Evolutionary conservation across 208 protist species (phyloP).

Genomic region (Wallacemonas sp.): DNA sequence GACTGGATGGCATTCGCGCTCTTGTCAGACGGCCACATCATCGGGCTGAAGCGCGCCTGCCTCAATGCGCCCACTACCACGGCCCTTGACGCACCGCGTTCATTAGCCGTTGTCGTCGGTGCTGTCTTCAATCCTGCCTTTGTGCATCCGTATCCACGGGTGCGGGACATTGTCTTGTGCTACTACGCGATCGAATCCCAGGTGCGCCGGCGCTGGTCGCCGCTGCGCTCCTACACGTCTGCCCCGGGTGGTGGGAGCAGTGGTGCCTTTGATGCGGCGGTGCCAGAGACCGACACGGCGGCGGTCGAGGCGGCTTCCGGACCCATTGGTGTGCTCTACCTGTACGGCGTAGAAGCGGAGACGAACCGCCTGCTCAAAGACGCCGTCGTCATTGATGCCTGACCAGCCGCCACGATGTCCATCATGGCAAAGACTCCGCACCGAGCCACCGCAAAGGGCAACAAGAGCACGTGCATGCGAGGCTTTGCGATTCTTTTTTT

Average conservation of each 20-base stretch:
- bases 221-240: not conserved
- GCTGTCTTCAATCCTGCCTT: constrained; percentile 3
- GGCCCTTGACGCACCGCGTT: too few species aligned
- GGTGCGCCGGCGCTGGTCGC: not conserved
- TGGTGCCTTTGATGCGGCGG: not conserved
- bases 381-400: not conserved
- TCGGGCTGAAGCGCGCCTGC: not conserved
- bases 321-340: constrained; percentile 3
- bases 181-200: not conserved
- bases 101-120: not conserved
- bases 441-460: too few species aligned
- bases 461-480: too few species aligned
- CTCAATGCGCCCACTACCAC: not conserved
- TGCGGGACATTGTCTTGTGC: not conserved
- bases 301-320: not conserved
- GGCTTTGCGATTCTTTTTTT: too few species aligned
- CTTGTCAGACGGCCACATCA: not conserved
- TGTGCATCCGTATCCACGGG: not conserved
- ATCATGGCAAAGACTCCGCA: too few species aligned
- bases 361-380: not conserved
- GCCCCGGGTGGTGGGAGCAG: not conserved
- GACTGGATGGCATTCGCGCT: not conserved
- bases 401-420: not conserved
- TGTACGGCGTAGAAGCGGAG: not conserved
- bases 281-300: not conserved